phyloP scores from a whole-genome alignment of 139 green algal genomes.

The Eudorina sp. region DNA sequence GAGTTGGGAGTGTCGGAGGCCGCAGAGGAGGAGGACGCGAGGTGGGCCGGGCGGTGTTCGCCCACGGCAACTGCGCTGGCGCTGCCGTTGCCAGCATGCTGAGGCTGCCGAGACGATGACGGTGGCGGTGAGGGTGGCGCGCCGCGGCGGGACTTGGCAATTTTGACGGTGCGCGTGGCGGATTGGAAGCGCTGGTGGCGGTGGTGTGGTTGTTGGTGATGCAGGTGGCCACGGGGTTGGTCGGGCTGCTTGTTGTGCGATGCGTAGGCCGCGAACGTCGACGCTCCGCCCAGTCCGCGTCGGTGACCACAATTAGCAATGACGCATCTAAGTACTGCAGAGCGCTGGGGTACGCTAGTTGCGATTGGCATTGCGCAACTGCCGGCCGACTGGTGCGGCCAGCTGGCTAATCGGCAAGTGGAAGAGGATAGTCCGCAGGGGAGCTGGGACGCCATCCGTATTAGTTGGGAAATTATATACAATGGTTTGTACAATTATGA shows the following conservation, averaged over 20 bases:
- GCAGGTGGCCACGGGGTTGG: background rate
- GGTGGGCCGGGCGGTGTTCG: too few relatives aligned
- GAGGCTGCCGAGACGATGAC: too few relatives aligned
- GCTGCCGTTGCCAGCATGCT: background rate
- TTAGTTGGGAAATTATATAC: too few relatives aligned
- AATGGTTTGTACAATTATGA: too few relatives aligned
- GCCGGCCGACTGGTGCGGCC: background rate
- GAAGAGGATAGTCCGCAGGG: background rate
- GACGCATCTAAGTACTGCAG: constrained; percentile 15
- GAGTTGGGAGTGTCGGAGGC: too few relatives aligned
- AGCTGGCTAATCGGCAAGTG: background rate
- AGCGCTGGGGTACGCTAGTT: too few relatives aligned
- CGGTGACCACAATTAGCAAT: too few relatives aligned
- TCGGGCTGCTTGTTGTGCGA: background rate
- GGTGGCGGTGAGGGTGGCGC: too few relatives aligned
- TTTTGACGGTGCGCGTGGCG: background rate
- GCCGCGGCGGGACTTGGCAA: background rate
- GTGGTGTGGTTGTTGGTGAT: background rate
- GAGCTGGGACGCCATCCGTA: background rate
- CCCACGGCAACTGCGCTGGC: background rate
- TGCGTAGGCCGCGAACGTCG: background rate
- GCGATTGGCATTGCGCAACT: too few relatives aligned
- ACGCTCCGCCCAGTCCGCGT: background rate
- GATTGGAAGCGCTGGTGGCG: background rate
- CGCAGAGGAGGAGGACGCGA: background rate